phyloP scores from a whole-genome alignment of 2,329 filamentous ascomycete species.

The Orbilia oligospora region DNA sequence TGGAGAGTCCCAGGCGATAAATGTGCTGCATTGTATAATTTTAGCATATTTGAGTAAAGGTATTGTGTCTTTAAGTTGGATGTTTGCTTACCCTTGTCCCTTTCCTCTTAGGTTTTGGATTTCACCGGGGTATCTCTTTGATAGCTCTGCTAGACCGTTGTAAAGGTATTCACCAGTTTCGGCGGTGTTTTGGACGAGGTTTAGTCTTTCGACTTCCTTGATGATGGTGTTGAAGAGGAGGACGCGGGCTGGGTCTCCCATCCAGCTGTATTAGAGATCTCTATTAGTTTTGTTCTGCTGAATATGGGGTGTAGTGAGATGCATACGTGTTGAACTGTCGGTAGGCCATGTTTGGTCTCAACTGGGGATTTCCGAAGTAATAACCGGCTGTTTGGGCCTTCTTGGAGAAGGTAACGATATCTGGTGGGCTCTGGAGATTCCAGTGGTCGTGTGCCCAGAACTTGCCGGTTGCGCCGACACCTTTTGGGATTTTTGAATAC shows the following conservation, averaged over 20 bases:
- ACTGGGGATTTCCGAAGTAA: constrained; percentile 84
- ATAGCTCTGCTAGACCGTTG: constrained; percentile 77
- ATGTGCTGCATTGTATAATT: constrained; percentile 72
- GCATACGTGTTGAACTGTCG: constrained; percentile 89
- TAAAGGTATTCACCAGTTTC: constrained; percentile 84
- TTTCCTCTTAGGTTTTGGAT: constrained; percentile 88
- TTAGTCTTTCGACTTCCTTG: constrained; percentile 80
- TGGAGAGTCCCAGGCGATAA: constrained; percentile 91
- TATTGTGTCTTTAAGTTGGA: not conserved
- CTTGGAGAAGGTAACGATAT: constrained; percentile 96
- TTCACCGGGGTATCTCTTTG: constrained; percentile 79
- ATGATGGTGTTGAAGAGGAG: constrained; percentile 89
- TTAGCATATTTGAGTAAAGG: not conserved
- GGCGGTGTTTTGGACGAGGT: constrained; percentile 83
- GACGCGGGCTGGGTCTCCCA: constrained; percentile 89
- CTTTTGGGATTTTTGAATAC: constrained; percentile 21
- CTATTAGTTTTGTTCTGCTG: not conserved
- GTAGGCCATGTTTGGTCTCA: constrained; percentile 92
- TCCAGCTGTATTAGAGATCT: constrained; percentile 73
- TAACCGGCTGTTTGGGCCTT: constrained; percentile 95
- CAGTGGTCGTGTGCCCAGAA: constrained; percentile 99
- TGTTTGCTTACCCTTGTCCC: constrained; percentile 74
- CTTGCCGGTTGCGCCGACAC: constrained; percentile 87
- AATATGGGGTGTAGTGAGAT: not conserved
- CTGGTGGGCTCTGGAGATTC: constrained; percentile 82